These are phyloP conservation scores for Russula vinacea DNA, from an alignment of 768 basidiomycete species.

Conservation along the genomic window DNA sequence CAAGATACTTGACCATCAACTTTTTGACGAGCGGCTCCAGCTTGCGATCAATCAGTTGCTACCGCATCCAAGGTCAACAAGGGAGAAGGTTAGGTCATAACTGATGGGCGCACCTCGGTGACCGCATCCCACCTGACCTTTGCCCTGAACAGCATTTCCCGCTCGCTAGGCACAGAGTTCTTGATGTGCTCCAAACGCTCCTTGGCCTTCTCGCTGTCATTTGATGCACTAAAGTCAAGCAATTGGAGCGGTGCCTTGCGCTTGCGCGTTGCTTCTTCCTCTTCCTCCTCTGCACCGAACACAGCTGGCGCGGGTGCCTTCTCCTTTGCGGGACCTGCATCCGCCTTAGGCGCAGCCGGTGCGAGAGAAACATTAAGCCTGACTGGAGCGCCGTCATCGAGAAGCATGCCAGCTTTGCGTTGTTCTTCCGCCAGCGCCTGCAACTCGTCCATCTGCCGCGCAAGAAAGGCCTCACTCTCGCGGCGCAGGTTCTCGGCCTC, in stretches of 20 bases:
- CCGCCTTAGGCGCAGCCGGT: slow-evolving; percentile 38
- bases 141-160: slow-evolving; percentile 73
- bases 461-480: slow-evolving; percentile 92
- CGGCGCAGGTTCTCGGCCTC: slow-evolving; percentile 83
- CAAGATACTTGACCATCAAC: slow-evolving; percentile 82
- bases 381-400: slow-evolving; percentile 91
- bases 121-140: slow-evolving; percentile 92
- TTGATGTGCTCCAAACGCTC: slow-evolving; percentile 79
- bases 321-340: slow-evolving; percentile 43
- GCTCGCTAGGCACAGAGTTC: slow-evolving; percentile 69
- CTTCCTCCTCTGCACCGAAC: slow-evolving; percentile 85
- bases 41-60: slow-evolving; percentile 82
- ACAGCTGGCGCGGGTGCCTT: slow-evolving; percentile 52
- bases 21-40: slow-evolving; percentile 80
- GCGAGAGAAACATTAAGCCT: slow-evolving; percentile 76
- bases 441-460: slow-evolving; percentile 94
- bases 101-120: slow-evolving; percentile 60
- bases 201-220: slow-evolving; percentile 72
- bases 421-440: slow-evolving; percentile 88
- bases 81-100: background rate
- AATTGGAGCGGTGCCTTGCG: slow-evolving; percentile 85
- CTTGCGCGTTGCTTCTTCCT: slow-evolving; percentile 73
- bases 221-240: slow-evolving; percentile 83
- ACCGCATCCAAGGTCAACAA: slow-evolving; percentile 27
- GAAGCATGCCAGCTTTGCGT: slow-evolving; percentile 81